Percentiles rank a stretch among this genome's conserved stretches.
phyloP scores from a whole-genome alignment of 2,329 filamentous ascomycete species.

The Verticillium klebahnii region DNA sequence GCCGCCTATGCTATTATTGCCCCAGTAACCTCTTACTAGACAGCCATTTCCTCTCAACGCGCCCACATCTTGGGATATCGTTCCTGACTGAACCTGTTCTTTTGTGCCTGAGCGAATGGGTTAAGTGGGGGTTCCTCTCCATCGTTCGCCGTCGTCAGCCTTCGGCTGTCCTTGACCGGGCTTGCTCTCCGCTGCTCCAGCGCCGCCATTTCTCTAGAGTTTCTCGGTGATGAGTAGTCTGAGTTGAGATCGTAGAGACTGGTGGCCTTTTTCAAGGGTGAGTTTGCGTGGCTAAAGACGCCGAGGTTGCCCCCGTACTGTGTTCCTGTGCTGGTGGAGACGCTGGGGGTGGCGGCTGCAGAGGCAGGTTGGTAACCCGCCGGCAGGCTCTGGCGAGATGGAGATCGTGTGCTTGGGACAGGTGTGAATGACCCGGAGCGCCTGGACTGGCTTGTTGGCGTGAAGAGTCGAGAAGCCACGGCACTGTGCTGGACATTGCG shows the following conservation, averaged over 20 bases:
- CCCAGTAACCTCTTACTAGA: neutral
- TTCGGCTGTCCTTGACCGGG: constrained; percentile 33
- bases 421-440: constrained; percentile 30
- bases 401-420: constrained; percentile 20
- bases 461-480: constrained; percentile 11
- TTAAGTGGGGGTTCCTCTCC: constrained; percentile 19
- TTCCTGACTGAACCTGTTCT: constrained; percentile 31
- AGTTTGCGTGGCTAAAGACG: constrained; percentile 73
- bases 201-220: constrained; percentile 58
- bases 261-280: constrained; percentile 73
- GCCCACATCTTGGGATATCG: constrained; percentile 28
- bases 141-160: constrained; percentile 13
- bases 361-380: constrained; percentile 20
- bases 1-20: constrained; percentile 2
- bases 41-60: neutral
- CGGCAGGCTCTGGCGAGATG: constrained; percentile 29
- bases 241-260: constrained; percentile 55
- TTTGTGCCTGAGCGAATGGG: constrained; percentile 33
- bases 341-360: constrained; percentile 17
- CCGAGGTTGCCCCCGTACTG: constrained; percentile 70
- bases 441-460: constrained; percentile 15
- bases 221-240: constrained; percentile 44
- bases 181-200: constrained; percentile 46
- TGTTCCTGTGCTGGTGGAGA: constrained; percentile 16
- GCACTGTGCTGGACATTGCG: constrained; percentile 2